These are phyloP conservation scores for Colletotrichum chlorophyti DNA, from an alignment of 2,329 filamentous ascomycete species.

Conservation along the genomic window DNA sequence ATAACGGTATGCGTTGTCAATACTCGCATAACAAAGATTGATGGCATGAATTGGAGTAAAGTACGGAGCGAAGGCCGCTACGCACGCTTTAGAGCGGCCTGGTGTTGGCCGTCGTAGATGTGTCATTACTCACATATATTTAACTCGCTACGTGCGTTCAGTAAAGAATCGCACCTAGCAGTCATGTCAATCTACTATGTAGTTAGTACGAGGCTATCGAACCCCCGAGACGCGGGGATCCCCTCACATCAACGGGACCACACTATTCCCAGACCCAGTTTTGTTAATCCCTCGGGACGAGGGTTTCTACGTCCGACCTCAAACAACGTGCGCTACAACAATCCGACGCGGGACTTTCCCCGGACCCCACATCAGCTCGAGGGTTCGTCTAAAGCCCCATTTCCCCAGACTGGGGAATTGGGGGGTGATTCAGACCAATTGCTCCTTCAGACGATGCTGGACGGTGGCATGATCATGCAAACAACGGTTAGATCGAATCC, in stretches of 20 bases:
- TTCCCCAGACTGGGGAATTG: slow-evolving; percentile 20
- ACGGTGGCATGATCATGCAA: slow-evolving; percentile 4
- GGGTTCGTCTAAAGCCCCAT: slow-evolving; percentile 15
- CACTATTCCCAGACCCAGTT: neutral
- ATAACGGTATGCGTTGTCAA: no score
- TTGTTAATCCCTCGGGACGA: neutral
- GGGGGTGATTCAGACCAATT: slow-evolving; percentile 9
- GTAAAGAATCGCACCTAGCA: no score
- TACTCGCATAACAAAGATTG: no score
- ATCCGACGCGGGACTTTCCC: slow-evolving; percentile 3
- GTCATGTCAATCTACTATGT: no score
- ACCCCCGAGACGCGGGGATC: slow-evolving; percentile 4
- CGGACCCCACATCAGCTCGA: slow-evolving; percentile 17
- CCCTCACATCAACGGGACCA: neutral
- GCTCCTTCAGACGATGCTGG: neutral
- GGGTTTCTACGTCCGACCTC: neutral
- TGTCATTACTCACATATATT: no score
- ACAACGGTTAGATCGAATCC: neutral
- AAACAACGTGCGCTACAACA: slow-evolving; percentile 1
- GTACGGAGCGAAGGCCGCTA: no score
- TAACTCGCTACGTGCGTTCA: no score
- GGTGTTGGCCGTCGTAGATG: no score
- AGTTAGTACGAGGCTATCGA: no score
- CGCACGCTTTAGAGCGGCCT: no score
- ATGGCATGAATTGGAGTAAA: no score